Conservation (phyloP, 306 rosid genomes). For the Vicia sativa region DNA sequence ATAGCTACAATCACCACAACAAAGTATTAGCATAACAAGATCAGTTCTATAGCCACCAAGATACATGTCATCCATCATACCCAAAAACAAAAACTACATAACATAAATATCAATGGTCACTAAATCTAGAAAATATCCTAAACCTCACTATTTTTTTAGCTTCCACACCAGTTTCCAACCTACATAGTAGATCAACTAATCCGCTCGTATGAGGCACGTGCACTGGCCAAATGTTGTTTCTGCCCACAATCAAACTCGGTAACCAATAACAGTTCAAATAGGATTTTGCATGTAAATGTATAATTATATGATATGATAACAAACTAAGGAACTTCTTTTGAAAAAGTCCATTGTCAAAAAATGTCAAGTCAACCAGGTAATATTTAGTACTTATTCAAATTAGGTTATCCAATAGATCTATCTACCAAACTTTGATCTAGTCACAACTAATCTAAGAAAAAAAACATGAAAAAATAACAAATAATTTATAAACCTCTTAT, state of each 20-base stretch:
- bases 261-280: conserved; percentile 19
- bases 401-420: conserved; percentile 26
- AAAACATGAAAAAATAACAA: conserved; percentile 1
- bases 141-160: conserved; percentile 30
- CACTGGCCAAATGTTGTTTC: no score
- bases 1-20: conserved; percentile 61
- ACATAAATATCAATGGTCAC: neutral
- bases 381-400: conserved; percentile 26
- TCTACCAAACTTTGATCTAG: conserved; percentile 28
- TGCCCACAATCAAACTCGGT: no score
- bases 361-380: conserved; percentile 26
- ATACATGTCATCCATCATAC: neutral
- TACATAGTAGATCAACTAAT: no score
- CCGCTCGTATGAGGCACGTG: no score
- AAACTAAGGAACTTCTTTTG: conserved; percentile 26
- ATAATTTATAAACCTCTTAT: neutral
- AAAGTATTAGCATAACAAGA: conserved; percentile 42
- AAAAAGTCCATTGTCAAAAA: conserved; percentile 25
- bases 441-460: conserved; percentile 21
- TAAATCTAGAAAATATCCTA: conserved; percentile 23
- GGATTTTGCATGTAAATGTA: no score
- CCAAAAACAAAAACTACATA: neutral
- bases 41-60: conserved; percentile 24
- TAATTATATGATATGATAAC: no score
- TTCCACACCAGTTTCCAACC: no score